Percentiles rank a stretch among this genome's conserved stretches.
Conservation (phyloP, 1,284 basidiomycete species). For the Irpex sp. region DNA sequence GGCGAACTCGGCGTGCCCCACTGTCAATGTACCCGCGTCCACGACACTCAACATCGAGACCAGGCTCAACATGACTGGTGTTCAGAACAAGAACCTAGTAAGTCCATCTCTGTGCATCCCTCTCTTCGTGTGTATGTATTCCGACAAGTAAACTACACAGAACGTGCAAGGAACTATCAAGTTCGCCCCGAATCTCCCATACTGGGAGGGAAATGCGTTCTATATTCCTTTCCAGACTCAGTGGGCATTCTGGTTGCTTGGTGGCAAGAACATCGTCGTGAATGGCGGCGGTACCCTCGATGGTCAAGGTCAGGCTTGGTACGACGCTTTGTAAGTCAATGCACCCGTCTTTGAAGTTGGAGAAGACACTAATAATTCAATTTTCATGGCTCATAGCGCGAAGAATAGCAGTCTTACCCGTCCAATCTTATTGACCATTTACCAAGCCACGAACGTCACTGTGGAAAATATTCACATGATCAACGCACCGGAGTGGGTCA, state of each 20-base stretch:
- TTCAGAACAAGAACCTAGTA: slow-evolving; percentile 49
- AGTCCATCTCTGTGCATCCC: slow-evolving; percentile 14
- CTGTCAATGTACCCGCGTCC: slow-evolving; percentile 39
- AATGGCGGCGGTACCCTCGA: slow-evolving; percentile 59
- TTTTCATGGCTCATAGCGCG: slow-evolving; percentile 13
- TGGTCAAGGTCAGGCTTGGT: slow-evolving; percentile 60
- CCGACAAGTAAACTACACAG: slow-evolving; percentile 25
- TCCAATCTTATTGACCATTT: slow-evolving; percentile 60
- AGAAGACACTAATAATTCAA: not conserved
- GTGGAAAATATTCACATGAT: slow-evolving; percentile 44
- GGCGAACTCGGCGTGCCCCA: slow-evolving; percentile 34
- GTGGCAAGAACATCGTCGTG: slow-evolving; percentile 52
- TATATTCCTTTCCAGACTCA: slow-evolving; percentile 54
- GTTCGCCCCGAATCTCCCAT: slow-evolving; percentile 47
- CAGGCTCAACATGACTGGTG: slow-evolving; percentile 50
- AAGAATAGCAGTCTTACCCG: slow-evolving; percentile 43
- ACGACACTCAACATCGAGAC: slow-evolving; percentile 51
- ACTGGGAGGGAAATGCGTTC: slow-evolving; percentile 55
- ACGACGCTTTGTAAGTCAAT: slow-evolving; percentile 45
- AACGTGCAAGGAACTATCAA: slow-evolving; percentile 46
- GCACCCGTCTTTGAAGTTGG: not conserved
- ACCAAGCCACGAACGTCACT: slow-evolving; percentile 49
- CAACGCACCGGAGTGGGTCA: slow-evolving; percentile 50
- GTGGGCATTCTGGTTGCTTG: slow-evolving; percentile 60
- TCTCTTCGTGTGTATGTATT: not conserved